Evolutionary conservation across 805 yeast genomes (phyloP).

Genomic region (Lachancea cidri): DNA sequence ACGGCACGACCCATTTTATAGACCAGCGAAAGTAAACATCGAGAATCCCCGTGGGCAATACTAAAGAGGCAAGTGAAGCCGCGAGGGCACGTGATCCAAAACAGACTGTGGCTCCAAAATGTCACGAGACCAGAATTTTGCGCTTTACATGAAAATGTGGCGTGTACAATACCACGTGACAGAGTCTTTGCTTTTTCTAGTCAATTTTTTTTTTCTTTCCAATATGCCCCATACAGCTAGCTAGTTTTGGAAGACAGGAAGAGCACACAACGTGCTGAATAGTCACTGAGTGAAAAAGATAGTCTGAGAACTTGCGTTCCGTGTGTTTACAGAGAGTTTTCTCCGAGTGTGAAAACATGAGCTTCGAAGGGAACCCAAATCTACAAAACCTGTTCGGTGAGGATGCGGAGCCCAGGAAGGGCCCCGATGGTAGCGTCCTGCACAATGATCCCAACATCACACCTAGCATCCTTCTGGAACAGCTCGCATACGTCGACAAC

Average conservation of each 20-base stretch:
- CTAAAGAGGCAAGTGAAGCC: neutral
- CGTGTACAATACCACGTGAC: too few species aligned
- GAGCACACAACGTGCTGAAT: neutral
- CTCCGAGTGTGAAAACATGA: constrained; percentile 4
- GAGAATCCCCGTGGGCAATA: too few species aligned
- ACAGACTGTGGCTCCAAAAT: too few species aligned
- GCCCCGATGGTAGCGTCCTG: constrained; percentile 4
- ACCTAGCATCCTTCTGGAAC: constrained; percentile 54
- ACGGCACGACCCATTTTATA: too few species aligned
- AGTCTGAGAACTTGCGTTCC: neutral
- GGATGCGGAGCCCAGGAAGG: constrained; percentile 2
- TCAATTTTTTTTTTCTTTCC: too few species aligned
- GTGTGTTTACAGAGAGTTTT: neutral
- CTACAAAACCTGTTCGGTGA: constrained; percentile 8
- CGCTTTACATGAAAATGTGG: too few species aligned
- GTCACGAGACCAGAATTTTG: too few species aligned
- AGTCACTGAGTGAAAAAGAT: neutral
- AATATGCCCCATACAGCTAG: too few species aligned
- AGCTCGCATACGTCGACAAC: constrained; percentile 73
- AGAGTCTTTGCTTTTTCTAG: too few species aligned
- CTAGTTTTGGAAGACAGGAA: too few species aligned
- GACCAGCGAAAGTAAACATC: too few species aligned
- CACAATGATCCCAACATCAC: constrained; percentile 20
- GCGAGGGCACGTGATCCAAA: too few species aligned
- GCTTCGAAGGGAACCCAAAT: constrained; percentile 4